Base-by-base conservation (phyloP, 805 yeast species). In the Saccharomycopsis sp. region DNA sequence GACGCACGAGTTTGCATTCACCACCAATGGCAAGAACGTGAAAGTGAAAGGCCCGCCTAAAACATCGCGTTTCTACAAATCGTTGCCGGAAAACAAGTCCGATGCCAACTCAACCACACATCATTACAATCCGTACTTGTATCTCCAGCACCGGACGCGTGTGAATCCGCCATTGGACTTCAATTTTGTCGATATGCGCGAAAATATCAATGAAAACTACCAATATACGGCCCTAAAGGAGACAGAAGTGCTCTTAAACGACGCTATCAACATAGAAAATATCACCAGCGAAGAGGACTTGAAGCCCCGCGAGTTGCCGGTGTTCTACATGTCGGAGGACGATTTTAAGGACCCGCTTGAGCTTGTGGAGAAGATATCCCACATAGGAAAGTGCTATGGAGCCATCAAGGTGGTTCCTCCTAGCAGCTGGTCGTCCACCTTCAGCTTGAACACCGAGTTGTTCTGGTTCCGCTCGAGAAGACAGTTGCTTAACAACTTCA, bases 371-470 rank as follows among this genome's bases (percentile, higher is more conserved):
- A 70, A 75, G 12, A 63, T 82, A 2, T 66, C 70, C 9, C 71
- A 69, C 0, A 63, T 70, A n/a, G 90, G 87, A 0, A 68, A 67
- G 51, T 64, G 70, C 29, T 76, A 74, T 64, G 93, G 93, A 1
- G 91, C 90, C 17, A 73, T 87, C 47, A 87, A 86, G 65, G 72
- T 88, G 3, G 73, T 79, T 5, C 83, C 89, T 3, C 87, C 88
- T 1, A 63, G 59, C 1, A 55, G 63, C 5, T 76, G 77, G 77
- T 58, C 67, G 9, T 76, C 68, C 1, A 56, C 60, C 9, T 72
- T 70, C 55, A 59, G 69, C 9, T 64, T 73, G 20, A 78, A 80
- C 63, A 70, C 82, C 2, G 81, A 79, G 57, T 64, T 74, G 15
- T 75, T 80, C 61, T 77, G 81, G 78, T 80, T 85, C 66, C 77